Evolutionary conservation across 441 rosid genomes (phyloP).

Genomic region (Arabidopsis hybrid): DNA sequence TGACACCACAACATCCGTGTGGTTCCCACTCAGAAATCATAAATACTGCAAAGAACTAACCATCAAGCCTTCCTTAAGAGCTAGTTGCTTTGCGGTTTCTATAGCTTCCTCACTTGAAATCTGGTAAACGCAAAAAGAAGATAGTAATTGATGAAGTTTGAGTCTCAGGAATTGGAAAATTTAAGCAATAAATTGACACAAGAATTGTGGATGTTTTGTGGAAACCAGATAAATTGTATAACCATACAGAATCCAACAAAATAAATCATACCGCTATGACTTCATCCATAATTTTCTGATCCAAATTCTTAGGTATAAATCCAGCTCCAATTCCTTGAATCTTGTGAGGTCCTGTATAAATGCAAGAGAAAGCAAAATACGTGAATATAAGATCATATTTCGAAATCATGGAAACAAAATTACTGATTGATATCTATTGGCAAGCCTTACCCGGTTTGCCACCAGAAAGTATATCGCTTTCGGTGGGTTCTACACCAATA

Average conservation of each 20-base stretch:
- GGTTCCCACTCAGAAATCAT: conserved; percentile 7
- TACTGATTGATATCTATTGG: neutral
- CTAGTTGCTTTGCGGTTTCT: conserved; percentile 80
- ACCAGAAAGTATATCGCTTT: conserved; percentile 93
- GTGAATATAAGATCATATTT: neutral
- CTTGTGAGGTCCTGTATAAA: conserved; percentile 89
- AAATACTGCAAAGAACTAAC: conserved; percentile 47
- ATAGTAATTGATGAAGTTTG: conserved; percentile 9
- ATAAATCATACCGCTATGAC: conserved; percentile 64
- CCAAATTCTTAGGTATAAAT: conserved; percentile 86
- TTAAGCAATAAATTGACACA: neutral
- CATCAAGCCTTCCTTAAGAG: conserved; percentile 89
- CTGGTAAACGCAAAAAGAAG: conserved; percentile 47
- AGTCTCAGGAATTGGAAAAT: conserved; percentile 2
- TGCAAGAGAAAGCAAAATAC: neutral
- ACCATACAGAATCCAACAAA: conserved; percentile 10
- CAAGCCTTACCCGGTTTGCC: conserved; percentile 86
- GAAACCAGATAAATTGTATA: conserved; percentile 1
- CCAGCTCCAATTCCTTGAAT: conserved; percentile 99
- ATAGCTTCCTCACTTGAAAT: conserved; percentile 84
- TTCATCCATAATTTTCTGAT: conserved; percentile 81
- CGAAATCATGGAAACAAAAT: neutral
- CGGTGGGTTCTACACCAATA: conserved; percentile 89
- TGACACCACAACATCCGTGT: neutral
- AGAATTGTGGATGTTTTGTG: neutral